Conservation (phyloP, 495 filamentous ascomycete genomes). For the Lophiostoma macrostomum region DNA sequence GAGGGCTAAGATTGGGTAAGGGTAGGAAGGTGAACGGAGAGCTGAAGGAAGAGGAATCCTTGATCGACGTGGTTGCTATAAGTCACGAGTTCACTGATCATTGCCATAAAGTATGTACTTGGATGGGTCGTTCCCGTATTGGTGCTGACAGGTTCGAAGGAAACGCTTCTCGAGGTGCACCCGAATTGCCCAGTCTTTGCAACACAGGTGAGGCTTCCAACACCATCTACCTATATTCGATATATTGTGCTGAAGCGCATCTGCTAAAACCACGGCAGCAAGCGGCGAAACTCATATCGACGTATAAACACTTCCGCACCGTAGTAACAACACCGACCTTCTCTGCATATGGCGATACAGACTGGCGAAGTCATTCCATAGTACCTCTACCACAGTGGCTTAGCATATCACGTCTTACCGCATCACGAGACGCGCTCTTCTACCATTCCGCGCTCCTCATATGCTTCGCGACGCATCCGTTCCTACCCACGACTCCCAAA, state of each 20-base stretch:
- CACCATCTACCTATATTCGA: neutral
- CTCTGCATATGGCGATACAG: conserved; percentile 26
- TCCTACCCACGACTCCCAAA: conserved; percentile 18
- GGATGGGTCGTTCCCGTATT: too few species aligned
- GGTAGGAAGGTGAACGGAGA: conserved; percentile 11
- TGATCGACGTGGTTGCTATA: conserved; percentile 50
- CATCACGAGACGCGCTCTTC: conserved; percentile 46
- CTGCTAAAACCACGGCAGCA: conserved; percentile 25
- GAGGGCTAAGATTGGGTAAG: conserved; percentile 18
- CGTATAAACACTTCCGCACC: conserved; percentile 49
- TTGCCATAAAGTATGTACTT: too few species aligned
- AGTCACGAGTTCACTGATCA: conserved; percentile 60
- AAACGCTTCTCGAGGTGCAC: conserved; percentile 51
- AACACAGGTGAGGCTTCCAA: conserved; percentile 33
- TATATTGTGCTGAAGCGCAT: neutral
- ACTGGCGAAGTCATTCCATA: conserved; percentile 42
- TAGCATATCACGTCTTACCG: conserved; percentile 46
- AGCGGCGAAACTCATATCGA: conserved; percentile 47
- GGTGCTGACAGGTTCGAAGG: too few species aligned
- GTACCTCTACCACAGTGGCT: conserved; percentile 51
- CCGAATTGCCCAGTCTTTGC: conserved; percentile 50
- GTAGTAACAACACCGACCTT: conserved; percentile 42
- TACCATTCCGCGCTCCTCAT: conserved; percentile 55
- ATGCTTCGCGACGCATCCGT: conserved; percentile 40
- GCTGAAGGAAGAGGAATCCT: conserved; percentile 14